phyloP scores from a whole-genome alignment of 1,284 basidiomycete species.

The Pascua sp. region DNA sequence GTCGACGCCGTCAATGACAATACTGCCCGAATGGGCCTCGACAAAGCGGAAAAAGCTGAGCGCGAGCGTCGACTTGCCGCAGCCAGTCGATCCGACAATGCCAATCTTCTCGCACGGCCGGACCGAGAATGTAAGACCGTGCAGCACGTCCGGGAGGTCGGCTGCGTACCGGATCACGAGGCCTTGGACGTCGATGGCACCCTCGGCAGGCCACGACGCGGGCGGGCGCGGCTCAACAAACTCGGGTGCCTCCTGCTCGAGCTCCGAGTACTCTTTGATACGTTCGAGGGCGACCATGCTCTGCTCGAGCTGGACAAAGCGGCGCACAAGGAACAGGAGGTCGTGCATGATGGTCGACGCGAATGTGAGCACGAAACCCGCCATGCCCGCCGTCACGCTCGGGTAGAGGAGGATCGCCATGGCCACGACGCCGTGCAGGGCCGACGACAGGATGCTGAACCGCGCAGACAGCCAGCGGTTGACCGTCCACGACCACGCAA shows the following conservation, averaged over 20 bases:
- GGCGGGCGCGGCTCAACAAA: constrained; percentile 80
- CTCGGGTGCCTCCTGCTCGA: constrained; percentile 71
- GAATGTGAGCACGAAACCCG: constrained; percentile 78
- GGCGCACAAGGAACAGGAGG: constrained; percentile 58
- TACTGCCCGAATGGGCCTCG: constrained; percentile 75
- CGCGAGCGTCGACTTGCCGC: constrained; percentile 73
- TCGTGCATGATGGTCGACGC: constrained; percentile 70
- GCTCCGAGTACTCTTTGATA: constrained; percentile 69
- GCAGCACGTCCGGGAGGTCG: constrained; percentile 77
- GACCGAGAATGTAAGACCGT: constrained; percentile 73
- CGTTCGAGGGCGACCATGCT: constrained; percentile 92
- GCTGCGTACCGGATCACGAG: constrained; percentile 80
- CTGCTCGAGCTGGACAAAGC: constrained; percentile 82
- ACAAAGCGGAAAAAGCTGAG: constrained; percentile 94
- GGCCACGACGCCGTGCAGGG: constrained; percentile 68
- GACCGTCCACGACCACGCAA: constrained; percentile 77
- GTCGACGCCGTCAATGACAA: constrained; percentile 79
- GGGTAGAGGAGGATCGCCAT: constrained; percentile 66
- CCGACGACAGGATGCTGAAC: constrained; percentile 74
- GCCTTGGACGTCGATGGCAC: constrained; percentile 71
- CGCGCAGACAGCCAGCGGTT: constrained; percentile 54
- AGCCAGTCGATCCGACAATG: constrained; percentile 82
- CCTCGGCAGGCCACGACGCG: constrained; percentile 72
- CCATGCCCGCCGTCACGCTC: constrained; percentile 68
- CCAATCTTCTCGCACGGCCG: constrained; percentile 69